Base-by-base conservation (phyloP, 371 early-diverging fungal genomes). In the Circinella umbellata region DNA sequence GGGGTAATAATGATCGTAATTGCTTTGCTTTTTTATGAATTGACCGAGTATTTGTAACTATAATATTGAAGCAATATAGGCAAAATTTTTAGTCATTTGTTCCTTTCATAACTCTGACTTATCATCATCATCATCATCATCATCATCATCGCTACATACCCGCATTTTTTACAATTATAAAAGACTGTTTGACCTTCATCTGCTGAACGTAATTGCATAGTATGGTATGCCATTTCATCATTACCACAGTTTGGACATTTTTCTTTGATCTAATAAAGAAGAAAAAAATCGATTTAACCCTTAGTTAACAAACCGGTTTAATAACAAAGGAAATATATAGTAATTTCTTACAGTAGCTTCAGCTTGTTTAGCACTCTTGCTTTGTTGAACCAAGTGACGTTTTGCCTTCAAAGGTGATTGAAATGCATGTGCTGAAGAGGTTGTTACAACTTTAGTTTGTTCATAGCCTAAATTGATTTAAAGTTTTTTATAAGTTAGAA, bases 141-240 rank as follows among this genome's bases (percentile, higher is more conserved):
- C 27, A 27, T 27, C 27, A 27, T 27, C 27, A 27, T 27, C 27
- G 27, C 27, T 27, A 70, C 75, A 66, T 93, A 96, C 88, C 98
- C 98, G 90, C 99, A 99, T 79, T 97, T 95, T 59, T 89, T 89
- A 83, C 99, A 99, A 75, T 91, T 92, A 83, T 98, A 99, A 80
- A 99, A 99, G 15, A 99, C 94, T 2, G 99, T 99, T 84, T 99
- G 99, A 53, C 99, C 99, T 93, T 99, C 99, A 91, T 99, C 99
- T 18, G 99, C 99, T 61, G 97, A 96, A 69, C 99, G 93, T 71
- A 99, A 80, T 80, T 99, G 99, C 88, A 97, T 96, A 0, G 99
- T 99, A 80, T 98, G 95, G 83, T 97, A 99, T 61, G 91, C 93
- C 97, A 99, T 96, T 83, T 99, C 97, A 13, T 92, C 92, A 39